These are phyloP conservation scores for Chaetomium cochliodes DNA, from an alignment of 495 filamentous ascomycete species.

Conservation along the genomic window DNA sequence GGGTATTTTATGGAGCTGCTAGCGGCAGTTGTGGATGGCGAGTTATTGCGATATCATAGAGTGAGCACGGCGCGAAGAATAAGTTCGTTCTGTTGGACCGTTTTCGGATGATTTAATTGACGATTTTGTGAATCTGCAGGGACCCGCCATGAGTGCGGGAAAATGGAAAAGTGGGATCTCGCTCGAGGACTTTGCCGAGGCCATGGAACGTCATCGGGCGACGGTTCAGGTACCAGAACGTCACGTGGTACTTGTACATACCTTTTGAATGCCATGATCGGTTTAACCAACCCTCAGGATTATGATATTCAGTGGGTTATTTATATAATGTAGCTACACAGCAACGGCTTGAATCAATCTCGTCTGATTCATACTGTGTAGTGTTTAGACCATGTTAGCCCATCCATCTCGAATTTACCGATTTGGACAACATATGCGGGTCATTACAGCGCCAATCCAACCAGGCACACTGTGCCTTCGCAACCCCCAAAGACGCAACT, in stretches of 20 bases:
- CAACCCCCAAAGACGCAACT: neutral
- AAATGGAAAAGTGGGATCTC: slow-evolving; percentile 8
- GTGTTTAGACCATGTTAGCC: too few relatives aligned
- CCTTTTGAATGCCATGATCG: too few relatives aligned
- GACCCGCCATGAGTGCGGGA: neutral
- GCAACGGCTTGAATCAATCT: too few relatives aligned
- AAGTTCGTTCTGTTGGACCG: neutral
- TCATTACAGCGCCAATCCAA: neutral
- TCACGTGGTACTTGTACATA: neutral
- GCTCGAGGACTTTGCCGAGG: slow-evolving; percentile 24
- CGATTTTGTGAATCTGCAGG: slow-evolving; percentile 20
- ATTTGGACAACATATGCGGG: neutral
- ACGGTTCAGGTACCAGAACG: neutral
- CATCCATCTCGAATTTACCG: too few relatives aligned
- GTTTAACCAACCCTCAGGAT: neutral
- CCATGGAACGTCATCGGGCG: slow-evolving; percentile 22
- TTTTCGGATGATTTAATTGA: slow-evolving; percentile 19
- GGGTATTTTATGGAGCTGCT: neutral
- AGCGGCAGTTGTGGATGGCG: neutral
- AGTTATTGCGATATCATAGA: slow-evolving; percentile 11
- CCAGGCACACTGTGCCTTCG: slow-evolving; percentile 1
- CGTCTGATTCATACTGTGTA: too few relatives aligned
- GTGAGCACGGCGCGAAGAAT: neutral
- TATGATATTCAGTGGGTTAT: too few relatives aligned
- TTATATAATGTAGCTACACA: too few relatives aligned